Base-by-base conservation (phyloP, 1,139 yeast genomes). In the Debaryomyces subglobosus region DNA sequence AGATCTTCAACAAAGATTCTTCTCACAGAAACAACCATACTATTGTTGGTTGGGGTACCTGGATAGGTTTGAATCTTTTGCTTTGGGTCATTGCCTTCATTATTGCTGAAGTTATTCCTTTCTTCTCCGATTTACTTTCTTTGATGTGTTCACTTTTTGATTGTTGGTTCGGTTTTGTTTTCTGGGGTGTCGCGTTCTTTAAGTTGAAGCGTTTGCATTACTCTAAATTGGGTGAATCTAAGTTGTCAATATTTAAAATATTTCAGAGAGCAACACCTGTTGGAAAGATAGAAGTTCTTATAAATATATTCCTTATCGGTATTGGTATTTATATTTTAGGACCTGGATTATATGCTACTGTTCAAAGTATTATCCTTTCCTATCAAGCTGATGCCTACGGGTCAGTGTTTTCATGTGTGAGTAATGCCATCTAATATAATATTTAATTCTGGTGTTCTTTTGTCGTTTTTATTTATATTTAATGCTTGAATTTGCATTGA, bases 111-210 rank as follows among this genome's bases (percentile, higher is more conserved):
- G 85, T 80, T 29, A 81, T 82, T 58, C 87, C 87, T 12, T 82
- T 82, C 63, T 82, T 82, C 62, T 73, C 81, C 27, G 86, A 81
- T 57, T 65, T 82, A 54, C 68, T 82, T 41, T 74, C 84, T 5
- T 67, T 82, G 58, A 81, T 82, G 86, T 77, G 81, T n/a, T 81
- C 86, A 3, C 67, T 82, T 45, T 82, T 82, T 57, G 86, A 81
- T 61, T 79, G 85, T 59, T 82, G 85, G 83, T 82, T 82, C 57
- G 86, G 86, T 0, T 82, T 79, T 58, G 78, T 82, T 18, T 82
- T 82, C 58, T 82, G 86, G 86, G 85, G 85, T n/a, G 74, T 79
- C 32, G 86, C 86, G 0, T 82, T 63, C 61, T 72, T 81, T 59
- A 74, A 73, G 55, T 65, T 77, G 53, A 69, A 65, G 52, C 66